Evolutionary conservation across 805 yeast species (phyloP), one percentile per base, ranked within the genome.

Genomic region (Candida tallmaniae): DNA sequence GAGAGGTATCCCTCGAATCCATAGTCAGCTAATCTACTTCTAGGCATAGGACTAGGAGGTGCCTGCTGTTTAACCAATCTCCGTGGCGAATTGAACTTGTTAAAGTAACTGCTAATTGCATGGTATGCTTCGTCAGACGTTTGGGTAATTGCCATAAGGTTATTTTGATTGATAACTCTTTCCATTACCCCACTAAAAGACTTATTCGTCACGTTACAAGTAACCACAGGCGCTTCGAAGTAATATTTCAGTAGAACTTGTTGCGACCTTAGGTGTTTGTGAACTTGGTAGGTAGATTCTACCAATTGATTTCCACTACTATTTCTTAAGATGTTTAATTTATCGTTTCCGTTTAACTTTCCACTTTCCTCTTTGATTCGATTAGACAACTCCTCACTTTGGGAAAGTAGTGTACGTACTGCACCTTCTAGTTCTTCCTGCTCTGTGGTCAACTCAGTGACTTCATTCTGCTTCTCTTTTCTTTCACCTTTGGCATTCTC

Each of bases 1-100:
- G 73, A 56, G 17, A 88, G 45, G 48, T 76, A 85, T 1, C 95
- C 93, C 36, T 84, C 95, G 54, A 93, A 88, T 0, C 96, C 96
- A 15, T 64, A 55, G 0, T 37, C 23, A 19, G 42, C 48, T 2
- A 87, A 46, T 31, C 68, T 51, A 6, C 62, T 63, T 47, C 46
- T 5, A 45, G 52, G 35, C 29, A 24, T 40, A 34, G 65, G 27
- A 42, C 40, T n/a, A 38, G 22, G 9, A 4, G 26, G 25, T 16
- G 40, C 32, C 32, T 36, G 10, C 29, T 36, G 21, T 38, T 53
- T 38, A 40, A 49, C 44, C 1, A 77, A 72, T 68, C 87, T 76
- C 33, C 80, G 66, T 9, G 85, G 74, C 5, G 78, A 76, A 38
- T 73, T 73, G 34, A 61, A 59, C 11, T 49, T 50, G 39, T 30